These are phyloP conservation scores for Salvia rosmarinus DNA, from an alignment of 257 asterid species.

Conservation along the genomic window DNA sequence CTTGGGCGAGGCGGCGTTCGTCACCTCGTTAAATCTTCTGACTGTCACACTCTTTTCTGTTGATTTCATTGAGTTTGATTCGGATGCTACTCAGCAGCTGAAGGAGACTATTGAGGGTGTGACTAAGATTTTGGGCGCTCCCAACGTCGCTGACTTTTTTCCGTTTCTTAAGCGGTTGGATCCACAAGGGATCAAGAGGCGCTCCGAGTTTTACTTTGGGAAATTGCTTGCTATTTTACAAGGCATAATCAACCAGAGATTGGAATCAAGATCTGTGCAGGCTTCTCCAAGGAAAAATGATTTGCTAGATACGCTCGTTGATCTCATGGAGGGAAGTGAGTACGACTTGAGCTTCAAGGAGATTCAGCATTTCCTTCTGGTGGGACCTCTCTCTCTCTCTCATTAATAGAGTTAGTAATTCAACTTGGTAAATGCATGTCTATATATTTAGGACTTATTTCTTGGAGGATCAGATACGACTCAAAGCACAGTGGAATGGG, in stretches of 20 bases:
- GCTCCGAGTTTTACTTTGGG: slow-evolving; percentile 6
- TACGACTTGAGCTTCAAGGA: slow-evolving; percentile 29
- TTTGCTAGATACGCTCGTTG: slow-evolving; percentile 40
- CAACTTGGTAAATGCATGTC: not conserved
- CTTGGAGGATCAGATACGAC: slow-evolving; percentile 34
- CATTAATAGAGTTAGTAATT: no score
- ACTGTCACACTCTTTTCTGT: slow-evolving; percentile 32
- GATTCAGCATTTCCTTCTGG: slow-evolving; percentile 26
- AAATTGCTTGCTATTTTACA: slow-evolving; percentile 31
- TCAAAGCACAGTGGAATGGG: slow-evolving; percentile 42
- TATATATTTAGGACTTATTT: slow-evolving; percentile 39
- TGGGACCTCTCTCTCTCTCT: not conserved
- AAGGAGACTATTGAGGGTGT: slow-evolving; percentile 33
- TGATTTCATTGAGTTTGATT: slow-evolving; percentile 25
- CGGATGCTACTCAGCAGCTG: slow-evolving; percentile 32
- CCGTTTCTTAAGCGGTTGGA: slow-evolving; percentile 24
- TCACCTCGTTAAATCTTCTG: slow-evolving; percentile 40
- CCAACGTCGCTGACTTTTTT: slow-evolving; percentile 27
- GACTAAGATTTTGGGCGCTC: not conserved
- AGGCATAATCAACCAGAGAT: slow-evolving; percentile 26
- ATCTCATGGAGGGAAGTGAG: slow-evolving; percentile 29
- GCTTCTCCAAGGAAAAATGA: slow-evolving; percentile 40
- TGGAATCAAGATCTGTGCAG: slow-evolving; percentile 6
- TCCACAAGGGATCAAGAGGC: slow-evolving; percentile 36
- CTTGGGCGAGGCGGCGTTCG: slow-evolving; percentile 41